Evolutionary conservation across 2,329 filamentous ascomycete genomes (phyloP).

Genomic region (Talaromyces piceae): DNA sequence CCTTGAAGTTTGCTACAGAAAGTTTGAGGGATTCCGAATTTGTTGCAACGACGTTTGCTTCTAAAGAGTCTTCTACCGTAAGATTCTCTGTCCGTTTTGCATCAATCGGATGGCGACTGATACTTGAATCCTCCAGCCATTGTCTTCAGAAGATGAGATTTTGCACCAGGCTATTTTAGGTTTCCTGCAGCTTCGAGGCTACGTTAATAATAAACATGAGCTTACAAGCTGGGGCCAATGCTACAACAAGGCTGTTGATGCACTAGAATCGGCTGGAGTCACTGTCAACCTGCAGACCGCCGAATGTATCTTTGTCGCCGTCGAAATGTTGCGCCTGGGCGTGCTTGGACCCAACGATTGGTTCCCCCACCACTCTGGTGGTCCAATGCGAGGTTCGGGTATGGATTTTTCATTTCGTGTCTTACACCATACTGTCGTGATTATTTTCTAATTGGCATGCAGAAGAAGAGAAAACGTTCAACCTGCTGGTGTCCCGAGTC

Average conservation of each 20-base stretch:
- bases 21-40: slow-evolving; percentile 65
- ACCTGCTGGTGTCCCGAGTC: slow-evolving; percentile 77
- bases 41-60: slow-evolving; percentile 58
- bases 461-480: slow-evolving; percentile 68
- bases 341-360: slow-evolving; percentile 66
- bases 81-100: slow-evolving; percentile 6
- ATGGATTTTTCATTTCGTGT: slow-evolving; percentile 10
- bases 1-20: slow-evolving; percentile 44
- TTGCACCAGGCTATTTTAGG: slow-evolving; percentile 73
- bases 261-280: slow-evolving; percentile 2
- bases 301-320: slow-evolving; percentile 72
- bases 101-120: not conserved
- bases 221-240: slow-evolving; percentile 80
- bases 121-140: slow-evolving; percentile 25
- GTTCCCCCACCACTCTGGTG: slow-evolving; percentile 51
- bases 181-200: slow-evolving; percentile 82
- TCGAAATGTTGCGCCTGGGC: slow-evolving; percentile 75
- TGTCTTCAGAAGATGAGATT: slow-evolving; percentile 63
- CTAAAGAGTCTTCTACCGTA: slow-evolving; percentile 40
- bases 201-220: slow-evolving; percentile 68
- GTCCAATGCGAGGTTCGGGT: slow-evolving; percentile 52
- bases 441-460: slow-evolving; percentile 27
- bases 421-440: not conserved
- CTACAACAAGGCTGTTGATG: slow-evolving; percentile 59
- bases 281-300: slow-evolving; percentile 2